These are phyloP conservation scores for Globisporangium cederbergense DNA, from an alignment of 352 stramenopile genomes.

Conservation along the genomic window DNA sequence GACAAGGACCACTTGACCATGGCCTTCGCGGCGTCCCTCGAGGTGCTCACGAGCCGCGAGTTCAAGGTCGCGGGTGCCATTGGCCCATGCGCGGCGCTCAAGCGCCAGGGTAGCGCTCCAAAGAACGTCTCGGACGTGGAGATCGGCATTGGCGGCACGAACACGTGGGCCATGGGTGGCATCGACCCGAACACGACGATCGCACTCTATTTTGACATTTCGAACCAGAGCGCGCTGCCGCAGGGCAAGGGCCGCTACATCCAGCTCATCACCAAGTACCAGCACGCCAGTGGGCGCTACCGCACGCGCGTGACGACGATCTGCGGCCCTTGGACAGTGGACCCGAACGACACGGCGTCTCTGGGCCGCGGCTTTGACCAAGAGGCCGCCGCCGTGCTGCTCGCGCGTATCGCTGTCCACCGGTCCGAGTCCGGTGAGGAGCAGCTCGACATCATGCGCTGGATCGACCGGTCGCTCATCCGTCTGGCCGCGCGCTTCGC, in stretches of 20 bases:
- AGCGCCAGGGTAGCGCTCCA: conserved; percentile 86
- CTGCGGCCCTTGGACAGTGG: conserved; percentile 93
- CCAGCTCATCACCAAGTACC: conserved; percentile 98
- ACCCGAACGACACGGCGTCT: conserved; percentile 90
- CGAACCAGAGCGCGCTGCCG: conserved; percentile 69
- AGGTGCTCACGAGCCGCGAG: conserved; percentile 96
- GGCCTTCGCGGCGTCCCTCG: conserved; percentile 93
- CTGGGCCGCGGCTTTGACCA: conserved; percentile 98
- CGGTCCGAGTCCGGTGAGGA: conserved; percentile 85
- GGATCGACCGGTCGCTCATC: conserved; percentile 97
- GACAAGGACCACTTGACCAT: conserved; percentile 96
- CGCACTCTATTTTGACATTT: conserved; percentile 99
- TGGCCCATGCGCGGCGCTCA: conserved; percentile 94
- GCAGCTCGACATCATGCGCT: conserved; percentile 87
- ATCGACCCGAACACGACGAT: conserved; percentile 98
- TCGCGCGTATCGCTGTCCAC: conserved; percentile 89
- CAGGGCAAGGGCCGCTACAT: conserved; percentile 94
- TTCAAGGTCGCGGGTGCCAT: conserved; percentile 99
- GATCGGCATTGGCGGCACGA: conserved; percentile 91
- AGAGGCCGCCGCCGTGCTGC: conserved; percentile 96
- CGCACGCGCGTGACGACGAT: conserved; percentile 97
- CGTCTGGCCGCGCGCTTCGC: conserved; percentile 98
- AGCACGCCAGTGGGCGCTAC: conserved; percentile 95
- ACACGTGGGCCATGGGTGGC: conserved; percentile 96
- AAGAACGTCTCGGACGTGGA: conserved; percentile 97